Percentiles rank a stretch among this genome's conserved stretches.
Evolutionary conservation across 1,284 basidiomycete genomes (phyloP).

Genomic region (Pholiota adiposa): DNA sequence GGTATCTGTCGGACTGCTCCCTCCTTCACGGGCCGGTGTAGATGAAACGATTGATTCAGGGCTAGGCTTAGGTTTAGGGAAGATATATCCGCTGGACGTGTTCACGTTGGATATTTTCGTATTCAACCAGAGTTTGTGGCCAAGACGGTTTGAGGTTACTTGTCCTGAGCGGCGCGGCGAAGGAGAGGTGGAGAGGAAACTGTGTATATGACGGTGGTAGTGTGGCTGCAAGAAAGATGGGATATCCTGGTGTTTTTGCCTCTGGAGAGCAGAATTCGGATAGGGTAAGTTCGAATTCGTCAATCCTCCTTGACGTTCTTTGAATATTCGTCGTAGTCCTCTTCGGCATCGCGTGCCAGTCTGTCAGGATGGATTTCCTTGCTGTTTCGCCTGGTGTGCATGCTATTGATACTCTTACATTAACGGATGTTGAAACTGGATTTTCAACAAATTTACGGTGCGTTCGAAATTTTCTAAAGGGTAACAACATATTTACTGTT

Average conservation of each 20-base stretch:
- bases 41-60: slow-evolving; percentile 13
- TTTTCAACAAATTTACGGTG: slow-evolving; percentile 77
- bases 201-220: slow-evolving; percentile 31
- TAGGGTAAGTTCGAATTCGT: slow-evolving; percentile 59
- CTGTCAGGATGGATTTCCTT: slow-evolving; percentile 85
- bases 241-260: slow-evolving; percentile 71
- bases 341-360: slow-evolving; percentile 82
- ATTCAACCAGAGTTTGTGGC: slow-evolving; percentile 82
- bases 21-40: slow-evolving; percentile 24
- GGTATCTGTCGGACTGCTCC: slow-evolving; percentile 73
- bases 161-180: slow-evolving; percentile 59
- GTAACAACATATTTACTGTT: not conserved
- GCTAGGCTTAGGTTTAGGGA: slow-evolving; percentile 40
- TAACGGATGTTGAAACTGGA: slow-evolving; percentile 77
- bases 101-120: slow-evolving; percentile 90
- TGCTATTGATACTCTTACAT: slow-evolving; percentile 69
- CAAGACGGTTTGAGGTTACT: slow-evolving; percentile 77
- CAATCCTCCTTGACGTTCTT: slow-evolving; percentile 5
- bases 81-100: slow-evolving; percentile 71
- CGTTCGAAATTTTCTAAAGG: slow-evolving; percentile 18
- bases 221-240: slow-evolving; percentile 40
- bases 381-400: slow-evolving; percentile 83
- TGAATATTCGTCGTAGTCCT: slow-evolving; percentile 51
- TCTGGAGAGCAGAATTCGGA: slow-evolving; percentile 79
- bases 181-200: slow-evolving; percentile 44